Percentiles rank a stretch among this genome's conserved stretches.
These are phyloP conservation scores for Polygonum maritimum DNA, from an alignment of 148 eudicot genomes.

Conservation along the genomic window DNA sequence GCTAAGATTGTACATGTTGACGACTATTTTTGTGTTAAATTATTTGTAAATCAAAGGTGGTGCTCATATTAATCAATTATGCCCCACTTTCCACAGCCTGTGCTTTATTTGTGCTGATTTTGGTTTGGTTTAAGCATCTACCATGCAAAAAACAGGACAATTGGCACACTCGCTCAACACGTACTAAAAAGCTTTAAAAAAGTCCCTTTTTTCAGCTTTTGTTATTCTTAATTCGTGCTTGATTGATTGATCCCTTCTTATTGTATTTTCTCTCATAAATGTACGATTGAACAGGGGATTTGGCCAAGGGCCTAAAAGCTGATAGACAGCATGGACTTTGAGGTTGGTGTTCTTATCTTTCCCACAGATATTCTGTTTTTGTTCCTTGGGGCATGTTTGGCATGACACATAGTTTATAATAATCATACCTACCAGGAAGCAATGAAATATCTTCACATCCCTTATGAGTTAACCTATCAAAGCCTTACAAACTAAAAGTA, in stretches of 20 bases:
- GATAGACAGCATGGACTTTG: not conserved
- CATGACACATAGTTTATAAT: not conserved
- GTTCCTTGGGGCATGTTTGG: not conserved
- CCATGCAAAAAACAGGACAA: slow-evolving; percentile 9
- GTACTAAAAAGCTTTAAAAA: not conserved
- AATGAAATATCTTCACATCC: not conserved
- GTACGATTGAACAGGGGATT: not conserved
- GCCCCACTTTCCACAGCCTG: slow-evolving; percentile 7
- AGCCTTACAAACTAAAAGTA: not conserved
- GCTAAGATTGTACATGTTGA: not conserved
- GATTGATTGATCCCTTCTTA: not conserved
- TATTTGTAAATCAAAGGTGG: slow-evolving; percentile 4
- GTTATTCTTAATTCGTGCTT: not conserved
- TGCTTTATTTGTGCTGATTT: not conserved
- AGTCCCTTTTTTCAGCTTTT: not conserved
- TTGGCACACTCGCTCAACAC: not conserved
- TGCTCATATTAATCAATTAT: not conserved
- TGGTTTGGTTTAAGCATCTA: slow-evolving; percentile 8
- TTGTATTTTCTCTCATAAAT: slow-evolving; percentile 2
- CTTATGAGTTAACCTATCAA: not conserved
- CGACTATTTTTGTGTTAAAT: not conserved
- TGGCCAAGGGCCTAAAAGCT: not conserved
- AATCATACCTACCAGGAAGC: not conserved
- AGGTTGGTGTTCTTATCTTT: not conserved
- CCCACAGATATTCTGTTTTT: not conserved